Conservation (phyloP, 1,139 yeast species). For the Zygoascus meyerae region DNA sequence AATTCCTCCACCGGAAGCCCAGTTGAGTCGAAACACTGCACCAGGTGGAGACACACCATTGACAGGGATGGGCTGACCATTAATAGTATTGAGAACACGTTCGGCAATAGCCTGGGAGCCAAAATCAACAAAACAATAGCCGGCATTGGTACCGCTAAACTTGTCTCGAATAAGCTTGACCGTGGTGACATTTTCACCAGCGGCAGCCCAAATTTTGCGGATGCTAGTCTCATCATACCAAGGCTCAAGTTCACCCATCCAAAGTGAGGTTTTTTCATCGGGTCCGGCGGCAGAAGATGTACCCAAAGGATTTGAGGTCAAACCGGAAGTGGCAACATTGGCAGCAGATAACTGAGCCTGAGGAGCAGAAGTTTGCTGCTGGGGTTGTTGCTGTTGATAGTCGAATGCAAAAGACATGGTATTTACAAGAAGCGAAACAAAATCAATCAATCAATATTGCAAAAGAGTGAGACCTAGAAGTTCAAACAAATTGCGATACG, state of each 20-base stretch:
- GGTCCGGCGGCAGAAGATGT: neutral
- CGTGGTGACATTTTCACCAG: conserved; percentile 45
- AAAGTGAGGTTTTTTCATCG: conserved; percentile 38
- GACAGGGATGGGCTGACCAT: conserved; percentile 65
- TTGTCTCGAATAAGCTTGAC: conserved; percentile 59
- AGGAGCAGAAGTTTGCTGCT: no score
- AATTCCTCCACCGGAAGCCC: conserved; percentile 75
- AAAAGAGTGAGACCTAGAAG: neutral
- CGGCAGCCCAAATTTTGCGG: conserved; percentile 57
- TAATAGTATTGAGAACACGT: conserved; percentile 57
- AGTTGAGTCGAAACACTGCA: conserved; percentile 65
- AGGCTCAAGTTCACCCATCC: conserved; percentile 97
- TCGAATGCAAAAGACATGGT: conserved; percentile 7
- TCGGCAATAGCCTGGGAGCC: conserved; percentile 59
- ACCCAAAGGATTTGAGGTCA: neutral
- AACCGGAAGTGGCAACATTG: neutral
- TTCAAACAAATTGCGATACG: neutral
- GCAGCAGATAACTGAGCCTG: neutral
- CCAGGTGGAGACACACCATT: conserved; percentile 23
- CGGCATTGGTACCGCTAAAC: conserved; percentile 48
- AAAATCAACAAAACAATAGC: conserved; percentile 85
- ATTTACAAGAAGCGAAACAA: neutral
- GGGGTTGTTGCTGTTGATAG: conserved; percentile 4
- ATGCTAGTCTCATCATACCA: conserved; percentile 73
- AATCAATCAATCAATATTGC: neutral